Percentiles rank a stretch among this genome's conserved stretches.
Conservation (phyloP, 78 protist genomes). For the Dictyostelium capitatum region DNA sequence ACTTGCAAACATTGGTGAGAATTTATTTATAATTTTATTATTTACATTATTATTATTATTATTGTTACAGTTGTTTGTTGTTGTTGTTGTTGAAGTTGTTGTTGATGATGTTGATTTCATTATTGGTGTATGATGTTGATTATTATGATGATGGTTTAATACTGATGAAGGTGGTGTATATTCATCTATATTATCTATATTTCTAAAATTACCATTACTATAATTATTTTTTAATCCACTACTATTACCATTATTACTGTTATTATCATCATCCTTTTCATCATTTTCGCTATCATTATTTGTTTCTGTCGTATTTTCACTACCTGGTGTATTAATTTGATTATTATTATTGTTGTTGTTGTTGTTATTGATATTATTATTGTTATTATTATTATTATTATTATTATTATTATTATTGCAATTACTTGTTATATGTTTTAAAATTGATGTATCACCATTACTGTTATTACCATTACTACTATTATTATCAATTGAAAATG, state of each 20-base stretch:
- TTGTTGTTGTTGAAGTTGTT: neutral
- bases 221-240: neutral
- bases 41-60: neutral
- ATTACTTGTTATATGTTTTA: neutral
- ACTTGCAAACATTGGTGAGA: conserved; percentile 36
- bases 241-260: neutral
- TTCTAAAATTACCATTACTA: conserved; percentile 5
- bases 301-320: conserved; percentile 1
- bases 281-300: neutral
- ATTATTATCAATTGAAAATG: neutral
- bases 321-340: neutral
- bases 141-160: neutral
- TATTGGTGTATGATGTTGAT: neutral
- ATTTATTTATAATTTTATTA: neutral
- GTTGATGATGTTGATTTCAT: neutral
- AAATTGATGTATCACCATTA: neutral
- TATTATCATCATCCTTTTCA: neutral
- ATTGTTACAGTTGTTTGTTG: neutral
- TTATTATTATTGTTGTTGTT: neutral
- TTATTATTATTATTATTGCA: neutral
- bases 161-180: conserved; percentile 9
- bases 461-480: neutral
- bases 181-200: conserved; percentile 9
- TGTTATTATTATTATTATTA: neutral
- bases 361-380: neutral